A percentile compares a stretch with the other conserved stretches of the same genome.
These are phyloP conservation scores for Mycena vulgaris DNA, from an alignment of 768 basidiomycete species.

Conservation along the genomic window DNA sequence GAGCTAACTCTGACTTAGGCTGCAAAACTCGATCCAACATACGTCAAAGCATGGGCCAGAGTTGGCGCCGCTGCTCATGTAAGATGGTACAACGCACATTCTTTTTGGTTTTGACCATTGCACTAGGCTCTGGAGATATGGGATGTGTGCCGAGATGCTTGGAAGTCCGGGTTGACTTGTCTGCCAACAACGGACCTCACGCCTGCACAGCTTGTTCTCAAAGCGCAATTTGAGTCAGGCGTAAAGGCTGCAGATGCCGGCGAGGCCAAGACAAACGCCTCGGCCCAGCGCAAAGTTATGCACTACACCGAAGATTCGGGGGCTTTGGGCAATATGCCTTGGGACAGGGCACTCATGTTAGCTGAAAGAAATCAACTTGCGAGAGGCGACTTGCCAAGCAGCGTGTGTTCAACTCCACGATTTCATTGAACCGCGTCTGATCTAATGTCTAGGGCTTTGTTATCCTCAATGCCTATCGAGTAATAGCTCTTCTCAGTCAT, in stretches of 20 bases:
- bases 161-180: constrained; percentile 50
- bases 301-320: not conserved
- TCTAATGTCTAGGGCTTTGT: constrained; percentile 47
- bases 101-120: too few species aligned
- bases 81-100: constrained; percentile 8
- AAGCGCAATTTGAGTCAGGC: constrained; percentile 51
- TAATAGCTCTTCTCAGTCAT: constrained; percentile 17
- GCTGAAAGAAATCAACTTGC: constrained; percentile 39
- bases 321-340: constrained; percentile 40
- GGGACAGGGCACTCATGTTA: constrained; percentile 43
- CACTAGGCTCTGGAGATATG: constrained; percentile 43
- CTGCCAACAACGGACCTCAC: constrained; percentile 48
- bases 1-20: constrained; percentile 42
- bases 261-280: not conserved
- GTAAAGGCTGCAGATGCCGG: constrained; percentile 45
- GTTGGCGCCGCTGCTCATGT: constrained; percentile 53
- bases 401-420: constrained; percentile 6
- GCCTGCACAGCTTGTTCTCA: constrained; percentile 51
- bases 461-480: constrained; percentile 51
- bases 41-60: constrained; percentile 59
- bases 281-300: not conserved
- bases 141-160: constrained; percentile 42
- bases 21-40: constrained; percentile 55
- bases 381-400: constrained; percentile 26
- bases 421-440: not conserved